Conservation (phyloP, 768 basidiomycete genomes). For the Exsudoporus frostii region DNA sequence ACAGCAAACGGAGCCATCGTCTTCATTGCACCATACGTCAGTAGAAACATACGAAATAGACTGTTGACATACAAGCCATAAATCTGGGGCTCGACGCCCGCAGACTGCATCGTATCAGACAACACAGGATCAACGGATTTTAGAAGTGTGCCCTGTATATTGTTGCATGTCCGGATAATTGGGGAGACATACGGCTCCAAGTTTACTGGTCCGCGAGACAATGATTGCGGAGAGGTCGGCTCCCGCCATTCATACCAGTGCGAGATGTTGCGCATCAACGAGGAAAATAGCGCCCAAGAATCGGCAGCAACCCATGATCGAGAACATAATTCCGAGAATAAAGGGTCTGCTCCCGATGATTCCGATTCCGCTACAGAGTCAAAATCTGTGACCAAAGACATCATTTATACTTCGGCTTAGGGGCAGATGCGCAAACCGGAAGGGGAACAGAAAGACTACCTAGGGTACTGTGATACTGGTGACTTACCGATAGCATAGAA, state of each 20-base stretch:
- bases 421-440: conserved; percentile 13
- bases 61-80: conserved; percentile 79
- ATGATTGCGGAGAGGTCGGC: conserved; percentile 24
- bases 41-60: conserved; percentile 5
- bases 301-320: conserved; percentile 77
- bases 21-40: conserved; percentile 38
- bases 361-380: conserved; percentile 59
- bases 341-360: conserved; percentile 30
- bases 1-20: conserved; percentile 91
- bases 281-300: conserved; percentile 77
- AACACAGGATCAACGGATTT: conserved; percentile 77
- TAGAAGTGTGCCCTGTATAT: conserved; percentile 71
- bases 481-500: conserved; percentile 56
- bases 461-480: background rate
- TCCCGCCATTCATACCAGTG: conserved; percentile 78
- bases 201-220: conserved; percentile 40
- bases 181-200: conserved; percentile 73
- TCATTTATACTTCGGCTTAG: conserved; percentile 27
- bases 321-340: conserved; percentile 61
- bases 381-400: conserved; percentile 50
- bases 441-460: conserved; percentile 7
- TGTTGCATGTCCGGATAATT: conserved; percentile 79
- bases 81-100: conserved; percentile 92
- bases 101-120: conserved; percentile 68
- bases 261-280: conserved; percentile 76